phyloP scores from a whole-genome alignment of 306 rosid genomes.

The Quercus aquifolioides region DNA sequence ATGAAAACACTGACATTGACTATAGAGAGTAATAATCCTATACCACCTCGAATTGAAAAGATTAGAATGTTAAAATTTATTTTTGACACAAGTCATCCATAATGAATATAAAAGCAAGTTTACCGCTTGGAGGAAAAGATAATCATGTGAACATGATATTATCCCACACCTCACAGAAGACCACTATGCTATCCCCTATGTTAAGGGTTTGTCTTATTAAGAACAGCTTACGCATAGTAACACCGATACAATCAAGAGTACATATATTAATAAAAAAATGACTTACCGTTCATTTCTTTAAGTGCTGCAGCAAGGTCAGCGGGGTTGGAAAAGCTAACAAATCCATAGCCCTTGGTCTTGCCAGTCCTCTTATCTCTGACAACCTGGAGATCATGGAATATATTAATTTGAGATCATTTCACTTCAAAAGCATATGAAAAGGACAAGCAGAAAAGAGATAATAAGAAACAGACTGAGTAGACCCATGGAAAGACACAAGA shows the following conservation, averaged over 20 bases:
- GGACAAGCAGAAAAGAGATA: background rate
- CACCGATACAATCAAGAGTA: background rate
- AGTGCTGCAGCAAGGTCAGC: conserved; percentile 84
- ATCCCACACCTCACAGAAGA: background rate
- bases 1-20: background rate
- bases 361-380: conserved; percentile 97
- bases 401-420: background rate
- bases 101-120: background rate
- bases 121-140: background rate
- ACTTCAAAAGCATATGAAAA: background rate
- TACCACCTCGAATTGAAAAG: background rate
- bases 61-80: background rate
- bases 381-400: conserved; percentile 48
- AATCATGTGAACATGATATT: background rate
- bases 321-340: conserved; percentile 90
- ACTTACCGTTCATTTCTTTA: conserved; percentile 91
- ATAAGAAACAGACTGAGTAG: background rate
- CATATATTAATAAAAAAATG: background rate
- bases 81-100: background rate
- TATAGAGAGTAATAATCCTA: background rate
- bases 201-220: background rate
- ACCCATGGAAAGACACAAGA: background rate
- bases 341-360: conserved; percentile 96
- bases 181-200: background rate
- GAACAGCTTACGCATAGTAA: background rate